Evolutionary conservation across 441 rosid species (phyloP).

Genomic region (Mallotus repandus): DNA sequence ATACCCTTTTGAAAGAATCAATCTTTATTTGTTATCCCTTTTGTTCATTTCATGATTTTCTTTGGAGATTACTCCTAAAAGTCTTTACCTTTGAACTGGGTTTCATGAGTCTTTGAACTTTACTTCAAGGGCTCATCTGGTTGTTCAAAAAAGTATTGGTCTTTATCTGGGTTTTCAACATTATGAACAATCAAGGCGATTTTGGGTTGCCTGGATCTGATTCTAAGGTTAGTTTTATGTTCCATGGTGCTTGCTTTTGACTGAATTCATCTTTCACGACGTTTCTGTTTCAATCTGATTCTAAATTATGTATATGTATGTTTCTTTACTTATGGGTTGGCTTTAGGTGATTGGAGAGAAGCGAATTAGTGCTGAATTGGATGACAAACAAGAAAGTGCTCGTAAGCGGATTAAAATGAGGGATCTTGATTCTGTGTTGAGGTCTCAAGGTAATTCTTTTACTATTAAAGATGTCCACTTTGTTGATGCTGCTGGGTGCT

Average conservation of each 20-base stretch:
- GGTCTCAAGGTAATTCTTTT: conserved; percentile 41
- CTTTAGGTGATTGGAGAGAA: conserved; percentile 44
- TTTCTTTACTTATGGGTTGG: neutral
- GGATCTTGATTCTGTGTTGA: conserved; percentile 42
- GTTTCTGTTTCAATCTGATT: neutral
- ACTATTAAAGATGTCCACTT: conserved; percentile 11
- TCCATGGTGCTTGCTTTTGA: neutral
- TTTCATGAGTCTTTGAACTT: neutral
- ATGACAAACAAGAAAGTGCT: conserved; percentile 38
- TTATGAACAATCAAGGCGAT: conserved; percentile 45
- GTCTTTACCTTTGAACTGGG: conserved; percentile 1
- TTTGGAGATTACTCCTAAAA: neutral
- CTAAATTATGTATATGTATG: neutral
- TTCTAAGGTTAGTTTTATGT: conserved; percentile 38
- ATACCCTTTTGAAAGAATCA: neutral
- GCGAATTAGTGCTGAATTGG: conserved; percentile 34
- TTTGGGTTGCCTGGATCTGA: conserved; percentile 37
- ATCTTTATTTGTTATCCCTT: neutral
- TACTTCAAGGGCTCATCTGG: neutral
- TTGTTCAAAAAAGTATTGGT: neutral
- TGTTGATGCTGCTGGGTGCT: conserved; percentile 1
- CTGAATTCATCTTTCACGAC: neutral
- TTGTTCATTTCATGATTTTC: neutral
- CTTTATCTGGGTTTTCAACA: conserved; percentile 8
- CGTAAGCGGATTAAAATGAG: conserved; percentile 52